Conservation (phyloP, 2,329 filamentous ascomycete species). For the Pseudogymnoascus sp. region DNA sequence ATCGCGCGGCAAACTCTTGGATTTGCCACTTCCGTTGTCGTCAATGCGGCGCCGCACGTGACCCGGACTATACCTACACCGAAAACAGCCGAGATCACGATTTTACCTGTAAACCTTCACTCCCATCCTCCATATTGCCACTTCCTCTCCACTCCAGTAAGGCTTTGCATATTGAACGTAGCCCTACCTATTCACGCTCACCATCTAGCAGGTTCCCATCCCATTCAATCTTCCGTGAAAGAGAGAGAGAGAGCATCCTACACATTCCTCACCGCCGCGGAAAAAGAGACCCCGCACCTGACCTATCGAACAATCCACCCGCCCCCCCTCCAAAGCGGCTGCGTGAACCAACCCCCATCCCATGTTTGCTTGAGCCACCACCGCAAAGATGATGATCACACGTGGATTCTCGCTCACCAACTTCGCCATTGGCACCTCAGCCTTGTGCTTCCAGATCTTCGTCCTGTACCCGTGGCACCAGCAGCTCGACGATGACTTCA, state of each 20-base stretch:
- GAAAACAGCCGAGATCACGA: not conserved
- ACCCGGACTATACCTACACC: not conserved
- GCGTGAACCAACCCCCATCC: not conserved
- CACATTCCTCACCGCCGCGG: not conserved
- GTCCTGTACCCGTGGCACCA: conserved; percentile 51
- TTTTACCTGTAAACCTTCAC: not conserved
- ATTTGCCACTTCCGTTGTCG: not conserved
- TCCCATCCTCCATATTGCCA: not conserved
- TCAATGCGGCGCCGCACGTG: not conserved
- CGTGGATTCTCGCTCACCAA: conserved; percentile 46
- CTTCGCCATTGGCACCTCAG: conserved; percentile 44
- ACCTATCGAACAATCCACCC: not conserved
- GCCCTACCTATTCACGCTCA: not conserved
- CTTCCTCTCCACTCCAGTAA: conserved; percentile 2
- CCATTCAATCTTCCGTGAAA: not conserved
- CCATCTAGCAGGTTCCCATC: not conserved
- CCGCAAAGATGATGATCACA: conserved; percentile 36
- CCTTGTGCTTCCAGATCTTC: conserved; percentile 46
- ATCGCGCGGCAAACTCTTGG: too few relatives aligned
- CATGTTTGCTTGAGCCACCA: not conserved
- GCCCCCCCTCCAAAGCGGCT: not conserved
- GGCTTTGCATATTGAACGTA: not conserved
- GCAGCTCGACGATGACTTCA: conserved; percentile 42
- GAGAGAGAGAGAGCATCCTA: not conserved
- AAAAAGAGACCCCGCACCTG: not conserved